Percentiles rank a stretch among this genome's conserved stretches.
Conservation (phyloP, 192 early-diverging fungal genomes). For the Linnemannia zychae region DNA sequence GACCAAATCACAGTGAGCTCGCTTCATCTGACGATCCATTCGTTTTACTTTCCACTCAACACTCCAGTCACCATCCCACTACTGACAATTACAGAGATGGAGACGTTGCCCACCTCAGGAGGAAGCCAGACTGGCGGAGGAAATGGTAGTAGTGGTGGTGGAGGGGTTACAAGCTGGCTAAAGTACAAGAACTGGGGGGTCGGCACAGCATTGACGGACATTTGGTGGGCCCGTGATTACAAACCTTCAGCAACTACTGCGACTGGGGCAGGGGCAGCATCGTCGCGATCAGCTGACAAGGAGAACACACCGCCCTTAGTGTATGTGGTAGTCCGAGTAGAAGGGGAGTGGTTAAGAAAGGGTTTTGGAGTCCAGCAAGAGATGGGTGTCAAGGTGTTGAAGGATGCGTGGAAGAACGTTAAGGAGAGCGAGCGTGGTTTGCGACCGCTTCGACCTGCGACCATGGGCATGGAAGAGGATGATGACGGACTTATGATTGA, state of each 20-base stretch:
- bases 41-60: conserved; percentile 54
- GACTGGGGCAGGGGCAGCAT: background rate
- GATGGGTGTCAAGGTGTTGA: conserved; percentile 39
- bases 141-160: background rate
- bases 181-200: conserved; percentile 55
- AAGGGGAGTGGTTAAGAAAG: conserved; percentile 50
- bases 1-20: conserved; percentile 54
- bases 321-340: conserved; percentile 49
- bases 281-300: conserved; percentile 5
- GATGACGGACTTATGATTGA: conserved; percentile 13
- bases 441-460: conserved; percentile 24
- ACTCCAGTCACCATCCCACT: conserved; percentile 47
- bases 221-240: conserved; percentile 53
- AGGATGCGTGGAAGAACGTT: conserved; percentile 53
- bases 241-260: background rate
- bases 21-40: conserved; percentile 49
- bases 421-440: conserved; percentile 40
- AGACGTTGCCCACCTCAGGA: conserved; percentile 10
- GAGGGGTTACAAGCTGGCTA: conserved; percentile 32
- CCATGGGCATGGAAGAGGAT: conserved; percentile 2
- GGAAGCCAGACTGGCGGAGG: background rate
- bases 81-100: conserved; percentile 40
- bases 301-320: conserved; percentile 22
- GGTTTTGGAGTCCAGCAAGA: conserved; percentile 50
- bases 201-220: conserved; percentile 24